Evolutionary conservation across 2,329 filamentous ascomycete species (phyloP).

Genomic region (Aspergillus awamori): DNA sequence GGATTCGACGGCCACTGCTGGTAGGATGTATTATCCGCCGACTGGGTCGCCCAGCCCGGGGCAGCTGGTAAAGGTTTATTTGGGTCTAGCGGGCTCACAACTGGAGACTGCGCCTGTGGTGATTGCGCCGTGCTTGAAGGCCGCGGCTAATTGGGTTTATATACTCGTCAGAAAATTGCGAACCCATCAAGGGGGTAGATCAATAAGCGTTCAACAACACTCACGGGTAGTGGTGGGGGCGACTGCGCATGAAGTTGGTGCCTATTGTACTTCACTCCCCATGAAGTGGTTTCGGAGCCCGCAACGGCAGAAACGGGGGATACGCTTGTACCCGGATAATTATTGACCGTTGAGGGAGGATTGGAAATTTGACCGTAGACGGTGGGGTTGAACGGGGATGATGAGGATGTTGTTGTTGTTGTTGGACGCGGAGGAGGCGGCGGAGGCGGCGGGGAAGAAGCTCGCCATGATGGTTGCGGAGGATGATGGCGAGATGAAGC

Average conservation of each 20-base stretch:
- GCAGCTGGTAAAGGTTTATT: slow-evolving; percentile 23
- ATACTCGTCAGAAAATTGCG: slow-evolving; percentile 13
- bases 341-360: slow-evolving; percentile 13
- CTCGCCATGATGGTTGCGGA: slow-evolving; percentile 26
- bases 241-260: slow-evolving; percentile 30
- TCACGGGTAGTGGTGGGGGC: slow-evolving; percentile 43
- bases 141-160: slow-evolving; percentile 35
- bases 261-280: slow-evolving; percentile 50
- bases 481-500: slow-evolving; percentile 9
- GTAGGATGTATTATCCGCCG: slow-evolving; percentile 10
- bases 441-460: slow-evolving; percentile 27
- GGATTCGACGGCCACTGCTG: slow-evolving; percentile 27
- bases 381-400: slow-evolving; percentile 36
- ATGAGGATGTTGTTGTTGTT: slow-evolving; percentile 11
- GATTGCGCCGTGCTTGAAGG: slow-evolving; percentile 33
- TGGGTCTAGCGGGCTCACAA: slow-evolving; percentile 19
- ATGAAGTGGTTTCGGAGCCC: slow-evolving; percentile 39
- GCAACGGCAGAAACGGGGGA: slow-evolving; percentile 23
- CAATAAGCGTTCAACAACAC: slow-evolving; percentile 14
- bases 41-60: slow-evolving; percentile 23
- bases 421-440: slow-evolving; percentile 28
- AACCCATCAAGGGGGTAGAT: background rate
- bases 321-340: slow-evolving; percentile 12
- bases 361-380: slow-evolving; percentile 40
- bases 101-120: slow-evolving; percentile 23